Conservation (phyloP, 768 basidiomycete species). For the Hypholoma fasciculare region DNA sequence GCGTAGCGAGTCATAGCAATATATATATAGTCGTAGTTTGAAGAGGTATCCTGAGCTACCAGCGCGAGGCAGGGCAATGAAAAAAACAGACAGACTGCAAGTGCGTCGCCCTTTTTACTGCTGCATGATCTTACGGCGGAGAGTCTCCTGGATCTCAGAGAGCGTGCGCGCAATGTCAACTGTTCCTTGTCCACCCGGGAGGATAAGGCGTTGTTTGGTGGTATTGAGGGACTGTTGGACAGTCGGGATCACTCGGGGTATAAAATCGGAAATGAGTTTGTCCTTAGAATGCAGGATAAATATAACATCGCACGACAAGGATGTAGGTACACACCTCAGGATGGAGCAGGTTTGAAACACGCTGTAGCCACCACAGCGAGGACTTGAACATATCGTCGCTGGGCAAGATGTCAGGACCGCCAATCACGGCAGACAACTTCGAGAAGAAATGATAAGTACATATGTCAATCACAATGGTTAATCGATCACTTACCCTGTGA, state of each 20-base stretch:
- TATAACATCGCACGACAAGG: not conserved
- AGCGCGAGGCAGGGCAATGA: not conserved
- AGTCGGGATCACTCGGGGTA: conserved; percentile 77
- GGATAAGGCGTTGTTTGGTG: conserved; percentile 79
- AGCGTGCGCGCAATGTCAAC: conserved; percentile 71
- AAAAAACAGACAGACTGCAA: not conserved
- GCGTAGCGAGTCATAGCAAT: conserved; percentile 17
- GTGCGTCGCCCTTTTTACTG: conserved; percentile 6
- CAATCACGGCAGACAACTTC: conserved; percentile 73
- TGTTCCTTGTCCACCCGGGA: conserved; percentile 69
- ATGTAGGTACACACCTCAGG: conserved; percentile 53
- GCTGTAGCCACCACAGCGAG: conserved; percentile 86
- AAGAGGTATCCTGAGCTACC: conserved; percentile 6
- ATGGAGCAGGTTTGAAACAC: conserved; percentile 67
- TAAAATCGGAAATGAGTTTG: conserved; percentile 79
- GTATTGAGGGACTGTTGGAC: conserved; percentile 76
- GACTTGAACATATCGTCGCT: conserved; percentile 81
- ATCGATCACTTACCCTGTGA: conserved; percentile 60
- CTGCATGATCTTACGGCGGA: conserved; percentile 47
- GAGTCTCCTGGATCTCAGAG: conserved; percentile 73
- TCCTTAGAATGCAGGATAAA: conserved; percentile 43
- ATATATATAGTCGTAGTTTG: conserved; percentile 6
- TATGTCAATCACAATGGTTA: not conserved
- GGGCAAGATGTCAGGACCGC: conserved; percentile 61
- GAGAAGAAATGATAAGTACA: conserved; percentile 1